These are phyloP conservation scores for thale cress (Arabidopsis thaliana) DNA, from an alignment of 345 rosid species.

Conservation along the genomic window DNA sequence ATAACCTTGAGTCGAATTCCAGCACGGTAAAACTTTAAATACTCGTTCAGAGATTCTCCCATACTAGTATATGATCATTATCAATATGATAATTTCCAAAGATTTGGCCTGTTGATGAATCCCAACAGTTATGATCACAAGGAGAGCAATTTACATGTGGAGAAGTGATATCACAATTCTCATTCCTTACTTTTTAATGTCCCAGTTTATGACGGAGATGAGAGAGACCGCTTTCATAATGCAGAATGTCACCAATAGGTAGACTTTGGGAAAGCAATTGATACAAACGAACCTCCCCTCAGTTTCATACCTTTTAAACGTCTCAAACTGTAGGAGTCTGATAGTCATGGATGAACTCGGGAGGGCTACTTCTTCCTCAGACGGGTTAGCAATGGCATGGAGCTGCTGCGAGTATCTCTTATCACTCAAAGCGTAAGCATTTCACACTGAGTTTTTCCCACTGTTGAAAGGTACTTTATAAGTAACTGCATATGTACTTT, in stretches of 20 bases:
- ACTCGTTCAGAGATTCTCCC: slow-evolving; percentile 17
- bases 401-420: slow-evolving; percentile 92
- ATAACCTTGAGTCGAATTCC: slow-evolving; percentile 89
- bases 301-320: not conserved
- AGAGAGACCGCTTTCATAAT: slow-evolving; percentile 94
- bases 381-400: slow-evolving; percentile 95
- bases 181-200: slow-evolving; percentile 24
- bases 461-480: not conserved
- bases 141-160: not conserved
- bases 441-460: slow-evolving; percentile 19
- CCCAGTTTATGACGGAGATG: slow-evolving; percentile 99
- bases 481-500: slow-evolving; percentile 19
- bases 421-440: slow-evolving; percentile 76
- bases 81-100: not conserved
- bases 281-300: slow-evolving; percentile 5
- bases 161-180: slow-evolving; percentile 18
- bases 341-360: slow-evolving; percentile 97
- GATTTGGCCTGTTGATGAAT: slow-evolving; percentile 31
- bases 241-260: slow-evolving; percentile 92
- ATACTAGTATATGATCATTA: slow-evolving; percentile 14
- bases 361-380: slow-evolving; percentile 97
- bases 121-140: not conserved
- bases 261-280: slow-evolving; percentile 28
- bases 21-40: slow-evolving; percentile 69
- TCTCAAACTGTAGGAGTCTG: slow-evolving; percentile 64